Evolutionary conservation across 768 basidiomycete species (phyloP).

Genomic region (Kwoniella mangroviensis): DNA sequence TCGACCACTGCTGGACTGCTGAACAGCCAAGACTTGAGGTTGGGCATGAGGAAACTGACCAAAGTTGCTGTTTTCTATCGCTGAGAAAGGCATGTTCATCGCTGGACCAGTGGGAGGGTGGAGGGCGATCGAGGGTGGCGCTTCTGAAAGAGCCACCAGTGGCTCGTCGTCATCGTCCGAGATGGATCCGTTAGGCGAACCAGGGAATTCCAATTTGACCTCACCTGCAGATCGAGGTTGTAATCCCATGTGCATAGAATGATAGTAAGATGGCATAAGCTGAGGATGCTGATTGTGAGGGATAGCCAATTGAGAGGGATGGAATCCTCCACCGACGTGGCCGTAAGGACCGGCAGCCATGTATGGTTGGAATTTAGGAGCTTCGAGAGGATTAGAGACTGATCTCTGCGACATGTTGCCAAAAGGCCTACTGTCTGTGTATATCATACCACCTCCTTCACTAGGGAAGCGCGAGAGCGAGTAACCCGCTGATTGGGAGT

Average conservation of each 20-base stretch:
- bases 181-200: not conserved
- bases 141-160: slow-evolving; percentile 33
- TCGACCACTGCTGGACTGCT: slow-evolving; percentile 17
- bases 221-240: not conserved
- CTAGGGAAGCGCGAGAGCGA: slow-evolving; percentile 36
- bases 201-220: not conserved
- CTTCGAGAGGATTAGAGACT: slow-evolving; percentile 26
- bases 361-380: slow-evolving; percentile 20
- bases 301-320: slow-evolving; percentile 38
- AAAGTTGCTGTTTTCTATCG: slow-evolving; percentile 21
- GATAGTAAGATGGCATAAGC: slow-evolving; percentile 32
- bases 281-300: slow-evolving; percentile 31
- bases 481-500: slow-evolving; percentile 23
- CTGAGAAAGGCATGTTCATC: slow-evolving; percentile 28
- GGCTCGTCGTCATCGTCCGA: slow-evolving; percentile 21
- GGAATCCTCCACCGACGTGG: slow-evolving; percentile 44
- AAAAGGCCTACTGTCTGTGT: not conserved
- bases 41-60: slow-evolving; percentile 23
- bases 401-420: slow-evolving; percentile 15
- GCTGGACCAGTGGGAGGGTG: slow-evolving; percentile 32
- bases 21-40: slow-evolving; percentile 22
- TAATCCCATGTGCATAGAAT: slow-evolving; percentile 3
- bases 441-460: slow-evolving; percentile 31
- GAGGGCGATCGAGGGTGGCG: slow-evolving; percentile 30
- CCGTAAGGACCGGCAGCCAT: slow-evolving; percentile 21